phyloP scores from a whole-genome alignment of 805 yeast genomes.

The Candida odintsovae region DNA sequence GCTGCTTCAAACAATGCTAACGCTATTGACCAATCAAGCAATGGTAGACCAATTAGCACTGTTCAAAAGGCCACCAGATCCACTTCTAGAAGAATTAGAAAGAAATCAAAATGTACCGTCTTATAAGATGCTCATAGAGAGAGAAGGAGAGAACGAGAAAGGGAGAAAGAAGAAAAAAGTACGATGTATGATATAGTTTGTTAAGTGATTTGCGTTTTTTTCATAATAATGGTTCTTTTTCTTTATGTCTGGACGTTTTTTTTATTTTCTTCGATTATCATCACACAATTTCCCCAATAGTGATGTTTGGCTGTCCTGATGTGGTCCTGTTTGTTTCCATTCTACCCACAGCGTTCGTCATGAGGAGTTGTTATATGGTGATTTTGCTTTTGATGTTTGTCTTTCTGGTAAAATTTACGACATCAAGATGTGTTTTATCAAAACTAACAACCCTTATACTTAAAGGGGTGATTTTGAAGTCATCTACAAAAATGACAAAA shows the following conservation, averaged over 20 bases:
- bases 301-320: neutral
- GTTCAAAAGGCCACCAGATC: neutral
- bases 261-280: neutral
- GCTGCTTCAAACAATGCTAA: conserved; percentile 1
- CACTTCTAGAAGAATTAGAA: conserved; percentile 28
- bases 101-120: conserved; percentile 44
- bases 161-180: neutral
- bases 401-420: neutral
- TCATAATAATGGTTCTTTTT: neutral
- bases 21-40: neutral
- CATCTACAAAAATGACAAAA: neutral
- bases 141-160: neutral
- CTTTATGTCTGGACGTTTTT: neutral
- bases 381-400: neutral
- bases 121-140: conserved; percentile 24
- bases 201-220: neutral
- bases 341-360: neutral
- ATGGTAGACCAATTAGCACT: neutral
- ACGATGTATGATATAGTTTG: neutral
- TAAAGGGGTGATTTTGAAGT: neutral
- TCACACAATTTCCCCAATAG: neutral
- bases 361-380: neutral
- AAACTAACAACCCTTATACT: too few species aligned
- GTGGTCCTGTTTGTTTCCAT: neutral
- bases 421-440: neutral